Evolutionary conservation across 306 rosid genomes (phyloP).

Genomic region (Quercus agrifolia): DNA sequence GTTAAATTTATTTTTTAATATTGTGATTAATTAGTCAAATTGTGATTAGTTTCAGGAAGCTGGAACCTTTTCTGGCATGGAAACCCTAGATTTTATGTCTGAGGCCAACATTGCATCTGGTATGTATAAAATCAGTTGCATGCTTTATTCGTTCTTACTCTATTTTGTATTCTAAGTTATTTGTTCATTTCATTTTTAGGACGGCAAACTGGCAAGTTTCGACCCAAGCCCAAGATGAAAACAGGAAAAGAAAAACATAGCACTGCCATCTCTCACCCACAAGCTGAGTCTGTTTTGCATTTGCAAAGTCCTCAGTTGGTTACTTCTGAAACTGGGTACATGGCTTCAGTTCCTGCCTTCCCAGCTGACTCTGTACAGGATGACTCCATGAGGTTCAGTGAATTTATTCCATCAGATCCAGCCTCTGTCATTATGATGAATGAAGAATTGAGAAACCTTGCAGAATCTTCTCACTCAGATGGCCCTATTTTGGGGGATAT

Average conservation of each 20-base stretch:
- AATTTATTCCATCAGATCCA: constrained; percentile 17
- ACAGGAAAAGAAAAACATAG: constrained; percentile 20
- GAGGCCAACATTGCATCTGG: constrained; percentile 26
- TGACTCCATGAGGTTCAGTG: constrained; percentile 37
- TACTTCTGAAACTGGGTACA: constrained; percentile 6
- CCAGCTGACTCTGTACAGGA: constrained; percentile 25
- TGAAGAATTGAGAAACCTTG: constrained; percentile 39
- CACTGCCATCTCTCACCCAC: constrained; percentile 15
- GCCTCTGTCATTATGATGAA: constrained; percentile 33
- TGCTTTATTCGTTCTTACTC: background rate
- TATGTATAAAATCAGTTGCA: constrained; percentile 6
- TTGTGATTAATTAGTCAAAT: background rate
- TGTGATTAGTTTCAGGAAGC: constrained; percentile 45
- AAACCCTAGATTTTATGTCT: constrained; percentile 2
- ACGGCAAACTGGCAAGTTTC: constrained; percentile 25
- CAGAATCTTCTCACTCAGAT: constrained; percentile 18
- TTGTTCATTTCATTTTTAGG: constrained; percentile 17
- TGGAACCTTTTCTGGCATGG: constrained; percentile 21
- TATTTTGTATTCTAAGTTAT: background rate
- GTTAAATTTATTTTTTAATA: too few relatives aligned
- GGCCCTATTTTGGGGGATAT: constrained; percentile 36
- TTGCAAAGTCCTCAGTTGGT: constrained; percentile 21
- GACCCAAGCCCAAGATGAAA: constrained; percentile 34
- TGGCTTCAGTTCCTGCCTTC: constrained; percentile 26
- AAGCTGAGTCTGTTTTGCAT: constrained; percentile 20